phyloP scores from a whole-genome alignment of 148 eudicot genomes.

The Camellia japonica region DNA sequence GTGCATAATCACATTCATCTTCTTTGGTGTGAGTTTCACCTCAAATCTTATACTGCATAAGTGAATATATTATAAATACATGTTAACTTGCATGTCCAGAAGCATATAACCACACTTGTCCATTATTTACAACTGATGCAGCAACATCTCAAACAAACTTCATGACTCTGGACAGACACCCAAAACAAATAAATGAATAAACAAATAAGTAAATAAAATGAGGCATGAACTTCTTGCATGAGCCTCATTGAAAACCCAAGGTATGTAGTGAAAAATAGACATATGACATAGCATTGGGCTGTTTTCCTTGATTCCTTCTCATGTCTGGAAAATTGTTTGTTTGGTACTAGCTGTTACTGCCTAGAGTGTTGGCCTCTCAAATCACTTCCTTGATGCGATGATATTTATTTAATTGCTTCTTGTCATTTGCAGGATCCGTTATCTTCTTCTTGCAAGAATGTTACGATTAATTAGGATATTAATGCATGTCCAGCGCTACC shows the following conservation, averaged over 20 bases:
- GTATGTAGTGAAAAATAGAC: neutral
- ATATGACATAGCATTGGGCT: neutral
- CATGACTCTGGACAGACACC: neutral
- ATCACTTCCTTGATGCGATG: neutral
- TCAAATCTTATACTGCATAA: neutral
- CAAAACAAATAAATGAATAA: neutral
- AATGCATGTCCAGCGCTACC: slow-evolving; percentile 77
- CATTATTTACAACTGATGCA: neutral
- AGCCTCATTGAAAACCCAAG: neutral
- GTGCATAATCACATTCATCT: neutral
- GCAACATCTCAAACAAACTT: neutral
- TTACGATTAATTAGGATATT: slow-evolving; percentile 77
- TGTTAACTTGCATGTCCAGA: neutral
- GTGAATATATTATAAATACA: neutral
- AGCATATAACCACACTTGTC: neutral
- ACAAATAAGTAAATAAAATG: neutral
- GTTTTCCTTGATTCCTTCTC: neutral
- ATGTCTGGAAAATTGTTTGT: neutral
- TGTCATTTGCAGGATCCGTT: slow-evolving; percentile 75
- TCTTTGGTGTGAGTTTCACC: neutral
- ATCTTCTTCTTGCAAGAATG: slow-evolving; percentile 96
- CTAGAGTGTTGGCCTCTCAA: neutral
- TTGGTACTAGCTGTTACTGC: neutral
- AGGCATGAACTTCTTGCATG: neutral
- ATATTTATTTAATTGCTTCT: slow-evolving; percentile 3